These are phyloP conservation scores for Laburnicola sp. DNA, from an alignment of 2,329 filamentous ascomycete species.

Conservation along the genomic window DNA sequence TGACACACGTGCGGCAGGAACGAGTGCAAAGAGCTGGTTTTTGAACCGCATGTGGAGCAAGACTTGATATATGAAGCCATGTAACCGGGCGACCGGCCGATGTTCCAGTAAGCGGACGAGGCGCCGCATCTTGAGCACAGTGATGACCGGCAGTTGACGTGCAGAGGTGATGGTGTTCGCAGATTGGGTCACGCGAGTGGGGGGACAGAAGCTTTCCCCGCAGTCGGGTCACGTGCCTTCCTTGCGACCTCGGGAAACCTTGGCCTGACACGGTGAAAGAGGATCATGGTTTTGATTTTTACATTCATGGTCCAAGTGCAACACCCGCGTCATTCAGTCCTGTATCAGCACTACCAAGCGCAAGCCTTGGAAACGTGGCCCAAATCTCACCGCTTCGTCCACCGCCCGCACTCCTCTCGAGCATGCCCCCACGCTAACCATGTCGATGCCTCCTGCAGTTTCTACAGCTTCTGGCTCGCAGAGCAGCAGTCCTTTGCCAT, in stretches of 20 bases:
- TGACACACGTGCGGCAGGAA: neutral
- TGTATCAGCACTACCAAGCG: neutral
- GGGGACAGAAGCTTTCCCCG: slow-evolving; percentile 2
- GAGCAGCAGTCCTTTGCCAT: slow-evolving; percentile 34
- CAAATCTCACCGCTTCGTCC: neutral
- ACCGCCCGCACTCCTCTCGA: neutral
- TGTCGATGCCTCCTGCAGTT: no score
- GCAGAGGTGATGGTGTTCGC: slow-evolving; percentile 2
- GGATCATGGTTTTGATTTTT: no score
- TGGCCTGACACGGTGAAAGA: no score
- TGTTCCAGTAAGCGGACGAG: neutral
- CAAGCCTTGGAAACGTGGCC: neutral
- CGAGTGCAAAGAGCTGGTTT: neutral
- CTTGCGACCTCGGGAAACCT: neutral
- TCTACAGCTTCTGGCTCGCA: slow-evolving; percentile 1
- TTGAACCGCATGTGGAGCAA: no score
- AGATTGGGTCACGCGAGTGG: slow-evolving; percentile 6
- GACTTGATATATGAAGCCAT: neutral
- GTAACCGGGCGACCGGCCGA: slow-evolving; percentile 4
- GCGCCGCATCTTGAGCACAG: slow-evolving; percentile 2
- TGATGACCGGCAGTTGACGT: slow-evolving; percentile 11
- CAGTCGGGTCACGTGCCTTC: neutral
- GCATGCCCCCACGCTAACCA: neutral
- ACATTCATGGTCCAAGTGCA: no score
- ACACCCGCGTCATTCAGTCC: no score